Evolutionary conservation across 2,329 filamentous ascomycete species (phyloP).

Genomic region (Phialophora verrucosa): DNA sequence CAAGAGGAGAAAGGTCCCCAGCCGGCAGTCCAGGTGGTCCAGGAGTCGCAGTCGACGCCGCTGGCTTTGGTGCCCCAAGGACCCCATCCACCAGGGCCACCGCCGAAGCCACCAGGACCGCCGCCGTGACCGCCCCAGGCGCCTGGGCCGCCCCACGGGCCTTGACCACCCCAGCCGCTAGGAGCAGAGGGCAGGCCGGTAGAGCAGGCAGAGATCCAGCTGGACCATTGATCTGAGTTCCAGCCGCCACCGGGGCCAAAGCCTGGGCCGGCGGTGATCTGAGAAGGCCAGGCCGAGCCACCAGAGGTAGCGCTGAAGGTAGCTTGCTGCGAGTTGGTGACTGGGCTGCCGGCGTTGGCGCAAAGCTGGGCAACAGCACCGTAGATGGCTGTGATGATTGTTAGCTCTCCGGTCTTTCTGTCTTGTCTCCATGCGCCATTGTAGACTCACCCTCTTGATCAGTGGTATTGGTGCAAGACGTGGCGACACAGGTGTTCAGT

Average conservation of each 20-base stretch:
- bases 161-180: slow-evolving; percentile 32
- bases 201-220: slow-evolving; percentile 36
- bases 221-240: slow-evolving; percentile 36
- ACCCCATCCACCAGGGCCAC: slow-evolving; percentile 33
- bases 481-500: slow-evolving; percentile 40
- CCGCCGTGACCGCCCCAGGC: slow-evolving; percentile 16
- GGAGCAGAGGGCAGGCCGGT: slow-evolving; percentile 37
- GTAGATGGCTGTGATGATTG: slow-evolving; percentile 35
- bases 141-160: slow-evolving; percentile 20
- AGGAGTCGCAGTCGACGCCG: slow-evolving; percentile 38
- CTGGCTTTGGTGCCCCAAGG: slow-evolving; percentile 40
- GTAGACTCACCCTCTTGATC: slow-evolving; percentile 38
- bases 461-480: slow-evolving; percentile 39
- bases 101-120: slow-evolving; percentile 26
- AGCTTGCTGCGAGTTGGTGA: slow-evolving; percentile 38
- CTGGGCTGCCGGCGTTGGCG: slow-evolving; percentile 37
- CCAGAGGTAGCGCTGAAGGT: slow-evolving; percentile 41
- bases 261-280: slow-evolving; percentile 35
- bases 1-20: slow-evolving; percentile 39
- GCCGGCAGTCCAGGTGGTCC: slow-evolving; percentile 41
- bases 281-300: slow-evolving; percentile 36
- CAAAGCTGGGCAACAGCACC: slow-evolving; percentile 40
- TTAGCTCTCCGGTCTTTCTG: slow-evolving; percentile 20
- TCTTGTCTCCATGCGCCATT: neutral
- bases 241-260: slow-evolving; percentile 36